These are phyloP conservation scores for Lanzia echinophila DNA, from an alignment of 2,329 filamentous ascomycete species.

Conservation along the genomic window DNA sequence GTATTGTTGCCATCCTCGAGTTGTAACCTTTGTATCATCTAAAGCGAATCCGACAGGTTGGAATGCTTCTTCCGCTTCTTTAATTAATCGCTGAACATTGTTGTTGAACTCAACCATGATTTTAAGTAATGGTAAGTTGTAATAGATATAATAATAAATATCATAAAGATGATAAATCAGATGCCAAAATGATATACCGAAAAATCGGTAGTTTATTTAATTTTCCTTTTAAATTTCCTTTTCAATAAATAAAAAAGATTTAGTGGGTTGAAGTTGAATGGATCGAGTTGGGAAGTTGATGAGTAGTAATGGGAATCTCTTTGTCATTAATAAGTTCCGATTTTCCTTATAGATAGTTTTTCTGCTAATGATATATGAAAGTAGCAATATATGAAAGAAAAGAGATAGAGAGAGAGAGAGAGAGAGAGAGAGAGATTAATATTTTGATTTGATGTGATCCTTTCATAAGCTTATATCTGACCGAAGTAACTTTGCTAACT, in stretches of 20 bases:
- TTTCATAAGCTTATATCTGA: constrained; percentile 9
- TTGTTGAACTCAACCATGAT: constrained; percentile 17
- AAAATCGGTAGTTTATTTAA: no score
- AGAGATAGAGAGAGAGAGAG: not conserved
- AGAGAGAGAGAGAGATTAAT: constrained; percentile 3
- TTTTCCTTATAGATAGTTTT: not conserved
- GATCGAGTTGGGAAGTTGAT: no score
- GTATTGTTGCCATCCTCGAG: constrained; percentile 23
- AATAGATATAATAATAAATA: not conserved
- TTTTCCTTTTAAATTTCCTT: not conserved
- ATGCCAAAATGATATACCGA: not conserved
- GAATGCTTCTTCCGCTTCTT: constrained; percentile 46
- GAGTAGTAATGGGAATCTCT: not conserved
- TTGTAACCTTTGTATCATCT: constrained; percentile 32
- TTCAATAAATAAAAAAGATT: not conserved
- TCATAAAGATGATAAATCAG: not conserved
- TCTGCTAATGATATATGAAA: no score
- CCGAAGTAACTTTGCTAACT: constrained; percentile 8
- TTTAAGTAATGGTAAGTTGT: constrained; percentile 16
- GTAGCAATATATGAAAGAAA: no score
- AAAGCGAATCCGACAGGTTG: constrained; percentile 39
- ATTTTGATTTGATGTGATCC: not conserved
- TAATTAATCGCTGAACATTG: constrained; percentile 39
- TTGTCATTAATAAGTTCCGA: not conserved
- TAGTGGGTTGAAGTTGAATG: no score